A percentile compares a stretch with the other conserved stretches of the same genome.
Evolutionary conservation across 2,329 filamentous ascomycete species (phyloP).

Genomic region (Monilinia fructigena): DNA sequence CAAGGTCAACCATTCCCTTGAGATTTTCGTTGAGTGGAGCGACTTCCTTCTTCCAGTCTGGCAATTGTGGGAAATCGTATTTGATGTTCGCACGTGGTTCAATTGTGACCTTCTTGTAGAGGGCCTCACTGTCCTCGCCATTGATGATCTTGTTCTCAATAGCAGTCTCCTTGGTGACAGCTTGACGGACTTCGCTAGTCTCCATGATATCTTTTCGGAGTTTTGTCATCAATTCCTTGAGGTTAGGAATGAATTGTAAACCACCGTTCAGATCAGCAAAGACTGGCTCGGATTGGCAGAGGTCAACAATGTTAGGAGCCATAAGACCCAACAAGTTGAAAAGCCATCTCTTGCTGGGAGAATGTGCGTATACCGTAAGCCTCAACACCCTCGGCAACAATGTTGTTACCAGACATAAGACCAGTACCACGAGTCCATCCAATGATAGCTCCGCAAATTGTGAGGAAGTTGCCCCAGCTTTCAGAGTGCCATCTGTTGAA

Average conservation of each 20-base stretch:
- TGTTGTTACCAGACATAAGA: conserved; percentile 96
- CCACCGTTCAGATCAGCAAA: conserved; percentile 98
- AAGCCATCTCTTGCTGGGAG: conserved; percentile 99
- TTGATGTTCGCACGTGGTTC: conserved; percentile 97
- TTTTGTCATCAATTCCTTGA: conserved; percentile 91
- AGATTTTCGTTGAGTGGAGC: conserved; percentile 84
- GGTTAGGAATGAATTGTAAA: conserved; percentile 92
- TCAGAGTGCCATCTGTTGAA: conserved; percentile 99
- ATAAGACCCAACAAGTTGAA: conserved; percentile 97
- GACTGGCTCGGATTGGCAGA: conserved; percentile 93
- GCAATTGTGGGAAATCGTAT: conserved; percentile 87
- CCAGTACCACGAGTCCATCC: conserved; percentile 98
- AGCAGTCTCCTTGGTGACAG: conserved; percentile 91
- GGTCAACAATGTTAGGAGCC: conserved; percentile 88
- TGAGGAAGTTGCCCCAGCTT: conserved; percentile 95
- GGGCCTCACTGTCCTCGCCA: conserved; percentile 83
- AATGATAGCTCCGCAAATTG: conserved; percentile 96
- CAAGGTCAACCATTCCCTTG: conserved; percentile 97
- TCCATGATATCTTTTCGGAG: conserved; percentile 94
- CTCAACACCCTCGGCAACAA: conserved; percentile 95
- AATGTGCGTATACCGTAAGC: conserved; percentile 96
- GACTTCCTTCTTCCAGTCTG: conserved; percentile 88
- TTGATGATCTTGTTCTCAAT: conserved; percentile 98
- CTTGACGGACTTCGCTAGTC: conserved; percentile 87
- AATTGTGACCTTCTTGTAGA: conserved; percentile 93